Evolutionary conservation across 805 yeast genomes (phyloP).

Genomic region (Candida pseudofarinosa): DNA sequence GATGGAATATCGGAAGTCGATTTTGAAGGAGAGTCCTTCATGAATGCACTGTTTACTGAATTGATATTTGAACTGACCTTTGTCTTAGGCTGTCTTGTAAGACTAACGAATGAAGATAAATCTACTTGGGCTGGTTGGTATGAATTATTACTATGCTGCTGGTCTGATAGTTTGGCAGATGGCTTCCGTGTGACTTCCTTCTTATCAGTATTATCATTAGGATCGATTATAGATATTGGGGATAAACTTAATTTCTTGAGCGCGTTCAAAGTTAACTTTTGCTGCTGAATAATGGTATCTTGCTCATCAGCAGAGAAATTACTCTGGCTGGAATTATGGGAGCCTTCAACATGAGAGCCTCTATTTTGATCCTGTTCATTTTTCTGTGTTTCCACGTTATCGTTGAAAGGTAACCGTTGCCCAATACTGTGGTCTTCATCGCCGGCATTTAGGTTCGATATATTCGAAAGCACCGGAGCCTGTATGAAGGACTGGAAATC

Average conservation of each 20-base stretch:
- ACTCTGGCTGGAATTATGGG: background rate
- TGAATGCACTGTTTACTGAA: background rate
- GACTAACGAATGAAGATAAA: conserved; percentile 39
- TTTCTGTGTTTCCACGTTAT: conserved; percentile 8
- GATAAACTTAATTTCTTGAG: conserved; percentile 39
- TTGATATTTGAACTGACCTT: background rate
- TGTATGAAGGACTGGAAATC: conserved; percentile 44
- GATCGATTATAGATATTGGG: conserved; percentile 33
- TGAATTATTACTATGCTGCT: conserved; percentile 19
- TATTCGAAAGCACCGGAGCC: conserved; percentile 41
- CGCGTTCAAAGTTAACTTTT: conserved; percentile 39
- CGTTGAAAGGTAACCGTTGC: conserved; percentile 36
- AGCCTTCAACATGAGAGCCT: background rate
- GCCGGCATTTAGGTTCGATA: conserved; percentile 24
- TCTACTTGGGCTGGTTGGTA: conserved; percentile 46
- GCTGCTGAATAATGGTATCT: conserved; percentile 38
- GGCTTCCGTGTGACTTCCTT: conserved; percentile 6
- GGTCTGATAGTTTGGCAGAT: conserved; percentile 4
- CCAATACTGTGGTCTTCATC: conserved; percentile 38
- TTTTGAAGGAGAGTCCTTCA: background rate
- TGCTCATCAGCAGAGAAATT: conserved; percentile 21
- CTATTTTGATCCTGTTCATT: background rate
- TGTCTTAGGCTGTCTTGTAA: conserved; percentile 39
- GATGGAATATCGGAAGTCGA: background rate
- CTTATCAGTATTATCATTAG: conserved; percentile 16